A percentile compares a stretch with the other conserved stretches of the same genome.
Evolutionary conservation across 23 red algal species (phyloP).

Genomic region (Cyanidiococcus yangmingshanensis): DNA sequence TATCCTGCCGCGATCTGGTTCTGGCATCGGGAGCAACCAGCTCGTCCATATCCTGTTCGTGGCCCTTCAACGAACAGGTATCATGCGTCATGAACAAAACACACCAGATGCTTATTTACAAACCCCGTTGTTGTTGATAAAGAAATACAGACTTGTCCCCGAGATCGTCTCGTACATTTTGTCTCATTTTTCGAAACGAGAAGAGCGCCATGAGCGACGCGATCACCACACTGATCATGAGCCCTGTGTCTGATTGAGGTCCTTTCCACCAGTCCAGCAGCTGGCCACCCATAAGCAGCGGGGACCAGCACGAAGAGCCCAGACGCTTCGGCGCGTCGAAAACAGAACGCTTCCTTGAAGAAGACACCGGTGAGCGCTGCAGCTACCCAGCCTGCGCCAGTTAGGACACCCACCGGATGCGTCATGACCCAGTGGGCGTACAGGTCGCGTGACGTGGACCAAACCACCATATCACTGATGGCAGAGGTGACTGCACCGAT

Average conservation of each 20-base stretch:
- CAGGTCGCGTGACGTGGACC: not conserved
- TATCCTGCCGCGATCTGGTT: too few species aligned
- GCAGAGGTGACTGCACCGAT: slow-evolving; percentile 24
- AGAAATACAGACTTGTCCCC: slow-evolving; percentile 88
- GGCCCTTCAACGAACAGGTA: too few species aligned
- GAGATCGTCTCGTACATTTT: slow-evolving; percentile 53
- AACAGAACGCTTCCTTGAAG: slow-evolving; percentile 89
- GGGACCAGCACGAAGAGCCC: slow-evolving; percentile 38
- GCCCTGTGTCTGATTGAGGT: not conserved
- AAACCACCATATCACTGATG: not conserved
- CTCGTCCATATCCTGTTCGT: too few species aligned
- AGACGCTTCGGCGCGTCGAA: slow-evolving; percentile 61
- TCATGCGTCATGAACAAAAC: too few species aligned
- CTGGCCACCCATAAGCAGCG: slow-evolving; percentile 55
- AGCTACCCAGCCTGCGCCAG: slow-evolving; percentile 48
- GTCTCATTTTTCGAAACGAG: slow-evolving; percentile 37
- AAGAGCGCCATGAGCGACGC: slow-evolving; percentile 48
- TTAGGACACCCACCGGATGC: not conserved
- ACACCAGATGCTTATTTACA: too few species aligned
- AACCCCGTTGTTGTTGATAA: not conserved
- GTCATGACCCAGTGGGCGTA: not conserved
- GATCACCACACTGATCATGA: slow-evolving; percentile 1
- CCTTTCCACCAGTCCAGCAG: slow-evolving; percentile 30
- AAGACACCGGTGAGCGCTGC: slow-evolving; percentile 78
- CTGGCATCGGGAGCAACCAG: too few species aligned